Evolutionary conservation across 2,329 filamentous ascomycete species (phyloP).

Genomic region (Ceratocystiopsis sp.): DNA sequence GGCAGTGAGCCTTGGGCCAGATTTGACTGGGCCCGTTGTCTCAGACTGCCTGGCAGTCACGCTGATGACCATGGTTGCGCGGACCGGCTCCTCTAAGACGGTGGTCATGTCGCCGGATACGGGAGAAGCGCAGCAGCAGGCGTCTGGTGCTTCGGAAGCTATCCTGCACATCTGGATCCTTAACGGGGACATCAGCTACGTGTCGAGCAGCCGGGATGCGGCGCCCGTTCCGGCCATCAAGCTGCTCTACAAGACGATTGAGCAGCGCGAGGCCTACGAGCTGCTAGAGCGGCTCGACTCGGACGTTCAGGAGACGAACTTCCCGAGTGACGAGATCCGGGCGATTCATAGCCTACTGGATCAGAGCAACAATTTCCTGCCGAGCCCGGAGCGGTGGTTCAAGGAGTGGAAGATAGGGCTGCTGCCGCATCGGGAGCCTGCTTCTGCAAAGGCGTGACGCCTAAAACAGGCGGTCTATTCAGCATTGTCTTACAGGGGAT

Average conservation of each 20-base stretch:
- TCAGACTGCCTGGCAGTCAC: constrained; percentile 34
- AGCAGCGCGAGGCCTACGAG: constrained; percentile 25
- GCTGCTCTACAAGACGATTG: constrained; percentile 31
- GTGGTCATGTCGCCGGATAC: constrained; percentile 26
- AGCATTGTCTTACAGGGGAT: too few species aligned
- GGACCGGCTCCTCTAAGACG: constrained; percentile 41
- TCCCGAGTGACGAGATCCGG: constrained; percentile 33
- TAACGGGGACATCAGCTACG: constrained; percentile 36
- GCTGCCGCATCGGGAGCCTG: constrained; percentile 30
- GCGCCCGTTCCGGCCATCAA: constrained; percentile 28
- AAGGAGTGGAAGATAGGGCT: constrained; percentile 52
- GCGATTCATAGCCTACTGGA: constrained; percentile 27
- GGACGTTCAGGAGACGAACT: constrained; percentile 39
- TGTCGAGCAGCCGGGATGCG: constrained; percentile 20
- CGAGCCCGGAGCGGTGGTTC: constrained; percentile 37
- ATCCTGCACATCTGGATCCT: constrained; percentile 37
- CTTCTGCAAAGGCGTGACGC: too few species aligned
- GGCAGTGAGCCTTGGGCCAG: constrained; percentile 20
- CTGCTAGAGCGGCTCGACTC: constrained; percentile 34
- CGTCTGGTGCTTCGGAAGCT: background rate
- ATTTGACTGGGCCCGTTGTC: constrained; percentile 9
- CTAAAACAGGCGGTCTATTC: too few species aligned
- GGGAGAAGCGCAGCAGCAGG: background rate
- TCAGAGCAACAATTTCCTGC: constrained; percentile 33
- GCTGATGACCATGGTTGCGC: constrained; percentile 33